Percentiles rank a stretch among this genome's conserved stretches.
These are phyloP conservation scores for Fusarium sp. DNA, from an alignment of 2,329 filamentous ascomycete genomes.

Conservation along the genomic window DNA sequence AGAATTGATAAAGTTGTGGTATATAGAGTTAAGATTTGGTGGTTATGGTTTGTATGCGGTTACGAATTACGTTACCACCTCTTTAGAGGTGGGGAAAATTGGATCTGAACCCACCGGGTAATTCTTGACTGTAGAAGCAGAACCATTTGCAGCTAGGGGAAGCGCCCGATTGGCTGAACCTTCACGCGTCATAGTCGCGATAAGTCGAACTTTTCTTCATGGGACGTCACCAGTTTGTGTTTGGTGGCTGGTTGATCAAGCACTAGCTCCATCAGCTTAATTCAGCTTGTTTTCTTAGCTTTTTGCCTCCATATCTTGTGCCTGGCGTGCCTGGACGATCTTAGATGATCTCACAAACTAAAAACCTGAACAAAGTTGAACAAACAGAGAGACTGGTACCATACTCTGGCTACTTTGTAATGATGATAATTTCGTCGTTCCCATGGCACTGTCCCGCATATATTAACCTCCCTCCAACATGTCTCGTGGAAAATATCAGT, in stretches of 20 bases:
- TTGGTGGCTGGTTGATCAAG: constrained; percentile 29
- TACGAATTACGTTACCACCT: no score
- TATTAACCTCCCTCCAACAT: constrained; percentile 31
- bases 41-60: no score
- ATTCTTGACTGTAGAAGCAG: constrained; percentile 1
- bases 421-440: constrained; percentile 14
- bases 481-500: constrained; percentile 30
- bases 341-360: constrained; percentile 21
- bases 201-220: constrained; percentile 24
- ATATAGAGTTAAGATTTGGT: no score
- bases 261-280: not conserved
- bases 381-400: not conserved
- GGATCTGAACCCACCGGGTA: no score
- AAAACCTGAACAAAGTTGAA: not conserved
- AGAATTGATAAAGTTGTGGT: no score
- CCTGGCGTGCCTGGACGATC: constrained; percentile 35
- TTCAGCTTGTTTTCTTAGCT: constrained; percentile 21
- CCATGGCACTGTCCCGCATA: constrained; percentile 15
- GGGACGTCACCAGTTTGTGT: constrained; percentile 10
- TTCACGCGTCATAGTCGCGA: constrained; percentile 48
- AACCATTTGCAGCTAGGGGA: constrained; percentile 34
- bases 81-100: no score
- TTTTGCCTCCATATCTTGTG: constrained; percentile 31
- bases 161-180: constrained; percentile 38
- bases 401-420: not conserved